phyloP scores from a whole-genome alignment of 352 stramenopile genomes.

The Globisporangium apiculatum region DNA sequence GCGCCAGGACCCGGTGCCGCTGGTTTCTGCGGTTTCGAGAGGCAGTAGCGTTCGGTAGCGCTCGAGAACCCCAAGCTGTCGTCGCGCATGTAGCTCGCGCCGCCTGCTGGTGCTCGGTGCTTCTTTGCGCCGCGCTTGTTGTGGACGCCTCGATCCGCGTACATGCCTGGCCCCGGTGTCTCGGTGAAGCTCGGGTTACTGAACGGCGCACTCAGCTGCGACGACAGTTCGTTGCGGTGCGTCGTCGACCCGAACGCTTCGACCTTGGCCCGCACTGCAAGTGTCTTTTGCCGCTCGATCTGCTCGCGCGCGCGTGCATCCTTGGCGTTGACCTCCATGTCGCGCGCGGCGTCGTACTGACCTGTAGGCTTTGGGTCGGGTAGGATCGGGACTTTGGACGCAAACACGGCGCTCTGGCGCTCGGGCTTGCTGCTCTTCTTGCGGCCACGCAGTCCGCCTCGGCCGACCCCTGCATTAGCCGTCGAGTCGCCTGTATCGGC shows the following conservation, averaged over 20 bases:
- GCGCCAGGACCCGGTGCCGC: constrained; percentile 36
- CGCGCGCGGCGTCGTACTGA: constrained; percentile 49
- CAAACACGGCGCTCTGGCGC: constrained; percentile 58
- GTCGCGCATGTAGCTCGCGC: constrained; percentile 16
- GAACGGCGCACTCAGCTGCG: constrained; percentile 49
- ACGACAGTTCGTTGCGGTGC: constrained; percentile 37
- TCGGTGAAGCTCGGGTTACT: constrained; percentile 46
- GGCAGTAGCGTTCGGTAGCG: constrained; percentile 50
- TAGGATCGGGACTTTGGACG: constrained; percentile 70
- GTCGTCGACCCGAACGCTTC: constrained; percentile 73
- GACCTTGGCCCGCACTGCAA: constrained; percentile 23
- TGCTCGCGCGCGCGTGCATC: constrained; percentile 34
- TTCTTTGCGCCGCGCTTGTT: constrained; percentile 12
- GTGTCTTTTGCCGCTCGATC: constrained; percentile 18
- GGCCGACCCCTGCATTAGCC: not conserved
- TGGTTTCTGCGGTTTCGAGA: constrained; percentile 31
- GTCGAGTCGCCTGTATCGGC: not conserved
- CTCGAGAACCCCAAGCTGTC: constrained; percentile 66
- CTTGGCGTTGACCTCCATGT: constrained; percentile 52
- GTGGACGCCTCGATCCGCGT: constrained; percentile 17
- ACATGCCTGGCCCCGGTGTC: constrained; percentile 56
- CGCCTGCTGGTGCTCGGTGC: not conserved
- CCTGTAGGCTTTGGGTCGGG: constrained; percentile 28
- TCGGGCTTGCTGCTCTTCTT: constrained; percentile 13
- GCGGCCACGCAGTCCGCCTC: not conserved